These are phyloP conservation scores for Tanacetum coccineum DNA, from an alignment of 129 eudicot species.

Conservation along the genomic window DNA sequence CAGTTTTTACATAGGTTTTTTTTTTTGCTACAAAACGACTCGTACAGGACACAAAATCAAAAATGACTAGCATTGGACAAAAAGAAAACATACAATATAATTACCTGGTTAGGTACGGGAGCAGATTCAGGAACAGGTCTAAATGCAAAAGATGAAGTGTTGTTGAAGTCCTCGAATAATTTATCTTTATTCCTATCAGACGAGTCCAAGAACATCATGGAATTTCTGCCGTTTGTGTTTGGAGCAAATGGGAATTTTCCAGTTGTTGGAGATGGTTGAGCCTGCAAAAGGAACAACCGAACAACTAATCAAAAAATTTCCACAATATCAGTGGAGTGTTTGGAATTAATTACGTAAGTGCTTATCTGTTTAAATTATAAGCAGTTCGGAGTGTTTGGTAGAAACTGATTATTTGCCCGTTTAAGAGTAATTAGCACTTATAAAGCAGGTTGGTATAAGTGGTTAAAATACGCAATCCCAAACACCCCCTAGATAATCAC, in stretches of 20 bases:
- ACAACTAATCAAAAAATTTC: background rate
- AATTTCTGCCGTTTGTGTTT: slow-evolving; percentile 38
- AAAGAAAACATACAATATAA: background rate
- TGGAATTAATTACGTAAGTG: no score
- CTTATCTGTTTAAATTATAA: no score
- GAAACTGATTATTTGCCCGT: no score
- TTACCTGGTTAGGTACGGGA: slow-evolving; percentile 8
- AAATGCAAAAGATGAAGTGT: slow-evolving; percentile 51
- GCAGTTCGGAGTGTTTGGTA: no score
- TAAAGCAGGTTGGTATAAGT: no score
- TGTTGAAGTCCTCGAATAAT: slow-evolving; percentile 36
- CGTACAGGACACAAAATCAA: slow-evolving; percentile 14
- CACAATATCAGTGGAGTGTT: background rate
- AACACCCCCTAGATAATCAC: background rate
- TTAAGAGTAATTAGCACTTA: no score
- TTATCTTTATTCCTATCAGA: slow-evolving; percentile 52
- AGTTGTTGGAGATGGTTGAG: slow-evolving; percentile 84
- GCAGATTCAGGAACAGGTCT: slow-evolving; percentile 55
- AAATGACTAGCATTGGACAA: background rate
- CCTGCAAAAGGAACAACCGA: slow-evolving; percentile 36
- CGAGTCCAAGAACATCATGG: slow-evolving; percentile 33
- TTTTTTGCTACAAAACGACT: no score
- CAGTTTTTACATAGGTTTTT: no score
- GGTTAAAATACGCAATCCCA: no score
- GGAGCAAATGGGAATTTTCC: slow-evolving; percentile 59